These are phyloP conservation scores for Paulownia fortunei DNA, from an alignment of 257 asterid species.

Conservation along the genomic window DNA sequence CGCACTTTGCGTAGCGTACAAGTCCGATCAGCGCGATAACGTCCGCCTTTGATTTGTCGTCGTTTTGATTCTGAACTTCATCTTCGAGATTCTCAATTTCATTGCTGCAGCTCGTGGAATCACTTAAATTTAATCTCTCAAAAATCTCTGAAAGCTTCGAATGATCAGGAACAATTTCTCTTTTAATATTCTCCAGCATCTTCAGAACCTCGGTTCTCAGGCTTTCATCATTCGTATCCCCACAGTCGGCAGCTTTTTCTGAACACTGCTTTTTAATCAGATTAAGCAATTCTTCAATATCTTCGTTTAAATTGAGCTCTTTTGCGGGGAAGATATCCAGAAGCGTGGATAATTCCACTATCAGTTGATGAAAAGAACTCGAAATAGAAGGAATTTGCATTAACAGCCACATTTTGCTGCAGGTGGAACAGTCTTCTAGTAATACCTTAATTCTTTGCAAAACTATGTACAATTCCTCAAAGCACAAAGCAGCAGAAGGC, in stretches of 20 bases:
- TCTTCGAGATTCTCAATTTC: slow-evolving; percentile 84
- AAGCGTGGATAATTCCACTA: slow-evolving; percentile 69
- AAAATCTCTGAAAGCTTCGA: slow-evolving; percentile 56
- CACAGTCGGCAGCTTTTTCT: slow-evolving; percentile 35
- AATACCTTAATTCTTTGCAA: slow-evolving; percentile 64
- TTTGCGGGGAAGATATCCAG: slow-evolving; percentile 73
- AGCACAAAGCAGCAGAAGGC: slow-evolving; percentile 75
- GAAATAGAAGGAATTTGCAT: slow-evolving; percentile 60
- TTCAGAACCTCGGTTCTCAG: slow-evolving; percentile 60
- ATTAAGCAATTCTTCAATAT: slow-evolving; percentile 64
- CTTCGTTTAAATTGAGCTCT: slow-evolving; percentile 64
- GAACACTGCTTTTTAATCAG: slow-evolving; percentile 75
- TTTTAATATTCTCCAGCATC: slow-evolving; percentile 66
- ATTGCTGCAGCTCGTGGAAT: slow-evolving; percentile 59
- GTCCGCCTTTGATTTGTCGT: slow-evolving; percentile 61
- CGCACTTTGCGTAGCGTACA: slow-evolving; percentile 88
- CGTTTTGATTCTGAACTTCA: slow-evolving; percentile 64
- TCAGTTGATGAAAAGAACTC: slow-evolving; percentile 61
- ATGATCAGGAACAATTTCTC: slow-evolving; percentile 71
- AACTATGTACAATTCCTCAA: slow-evolving; percentile 77
- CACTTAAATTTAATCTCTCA: slow-evolving; percentile 51
- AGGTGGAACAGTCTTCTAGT: slow-evolving; percentile 61
- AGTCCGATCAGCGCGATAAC: slow-evolving; percentile 72
- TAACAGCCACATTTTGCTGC: slow-evolving; percentile 83
- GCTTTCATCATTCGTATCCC: slow-evolving; percentile 47